These are phyloP conservation scores for Castanea mollissima DNA, from an alignment of 306 rosid genomes.

Conservation along the genomic window DNA sequence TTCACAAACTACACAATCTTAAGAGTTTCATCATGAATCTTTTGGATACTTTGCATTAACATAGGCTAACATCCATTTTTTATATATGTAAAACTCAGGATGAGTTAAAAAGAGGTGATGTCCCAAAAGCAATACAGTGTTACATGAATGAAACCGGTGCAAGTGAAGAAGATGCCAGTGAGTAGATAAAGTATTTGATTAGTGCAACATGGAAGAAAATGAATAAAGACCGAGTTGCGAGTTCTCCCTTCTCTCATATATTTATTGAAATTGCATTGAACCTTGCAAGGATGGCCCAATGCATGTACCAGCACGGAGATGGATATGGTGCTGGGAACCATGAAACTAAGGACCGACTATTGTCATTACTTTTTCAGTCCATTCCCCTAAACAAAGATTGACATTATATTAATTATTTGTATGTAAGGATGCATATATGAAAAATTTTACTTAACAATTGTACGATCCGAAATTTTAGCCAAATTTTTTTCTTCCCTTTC, in stretches of 20 bases:
- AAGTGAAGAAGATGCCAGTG: constrained; percentile 7
- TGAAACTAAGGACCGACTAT: background rate
- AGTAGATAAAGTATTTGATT: constrained; percentile 1
- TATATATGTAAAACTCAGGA: background rate
- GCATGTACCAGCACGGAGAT: constrained; percentile 14
- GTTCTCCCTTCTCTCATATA: background rate
- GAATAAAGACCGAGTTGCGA: background rate
- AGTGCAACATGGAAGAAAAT: constrained; percentile 14
- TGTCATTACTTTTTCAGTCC: background rate
- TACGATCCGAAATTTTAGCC: too few species aligned
- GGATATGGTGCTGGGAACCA: background rate
- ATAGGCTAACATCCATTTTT: too few species aligned
- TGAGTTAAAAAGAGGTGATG: constrained; percentile 20
- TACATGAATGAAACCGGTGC: constrained; percentile 24
- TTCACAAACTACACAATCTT: background rate
- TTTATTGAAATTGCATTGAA: constrained; percentile 1
- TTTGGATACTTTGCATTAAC: too few species aligned
- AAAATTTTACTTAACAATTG: too few species aligned
- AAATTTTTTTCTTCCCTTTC: too few species aligned
- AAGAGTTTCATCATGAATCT: background rate
- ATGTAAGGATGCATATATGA: too few species aligned
- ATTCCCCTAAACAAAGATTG: too few species aligned
- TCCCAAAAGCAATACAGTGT: constrained; percentile 19
- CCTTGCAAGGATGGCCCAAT: constrained; percentile 10
- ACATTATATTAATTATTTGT: too few species aligned